Conservation (phyloP, 139 green algal species). For the Chlamydomonas sp. region DNA sequence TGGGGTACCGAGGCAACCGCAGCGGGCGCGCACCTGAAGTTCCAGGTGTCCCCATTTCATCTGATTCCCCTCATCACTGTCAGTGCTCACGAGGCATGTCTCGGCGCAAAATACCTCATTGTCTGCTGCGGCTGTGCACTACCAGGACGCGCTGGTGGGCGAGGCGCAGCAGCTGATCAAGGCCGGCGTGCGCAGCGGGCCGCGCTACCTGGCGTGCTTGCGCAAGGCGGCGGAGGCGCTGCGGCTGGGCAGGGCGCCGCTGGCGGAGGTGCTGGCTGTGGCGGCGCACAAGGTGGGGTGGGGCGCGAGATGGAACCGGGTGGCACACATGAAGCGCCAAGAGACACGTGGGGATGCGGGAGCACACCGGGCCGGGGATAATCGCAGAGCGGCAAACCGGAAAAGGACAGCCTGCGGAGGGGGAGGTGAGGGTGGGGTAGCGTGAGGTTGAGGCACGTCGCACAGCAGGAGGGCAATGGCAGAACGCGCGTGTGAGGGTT, state of each 20-base stretch:
- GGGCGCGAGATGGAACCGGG: background rate
- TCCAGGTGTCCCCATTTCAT: too few species aligned
- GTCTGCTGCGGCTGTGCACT: background rate
- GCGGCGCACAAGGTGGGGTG: constrained; percentile 22
- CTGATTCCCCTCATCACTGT: background rate
- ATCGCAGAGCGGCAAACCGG: too few species aligned
- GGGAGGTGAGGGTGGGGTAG: too few species aligned
- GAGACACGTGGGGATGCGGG: too few species aligned
- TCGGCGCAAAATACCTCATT: background rate
- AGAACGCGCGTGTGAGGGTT: too few species aligned
- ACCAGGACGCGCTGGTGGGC: constrained; percentile 15
- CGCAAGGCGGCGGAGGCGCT: constrained; percentile 38
- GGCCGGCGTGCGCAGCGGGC: background rate
- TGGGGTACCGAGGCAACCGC: too few species aligned
- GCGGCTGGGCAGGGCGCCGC: constrained; percentile 12
- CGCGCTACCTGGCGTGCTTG: constrained; percentile 30
- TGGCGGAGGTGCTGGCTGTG: constrained; percentile 21
- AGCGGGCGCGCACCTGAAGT: too few species aligned
- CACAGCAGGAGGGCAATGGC: too few species aligned
- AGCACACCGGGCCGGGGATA: too few species aligned
- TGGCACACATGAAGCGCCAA: background rate
- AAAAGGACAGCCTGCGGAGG: too few species aligned
- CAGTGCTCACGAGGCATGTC: background rate
- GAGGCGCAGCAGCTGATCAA: constrained; percentile 41
- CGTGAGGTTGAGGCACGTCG: too few species aligned